Percentiles rank a stretch among this genome's conserved stretches.
Conservation (phyloP, 202 grass and related monocot genomes). For the Panicum hallii region DNA sequence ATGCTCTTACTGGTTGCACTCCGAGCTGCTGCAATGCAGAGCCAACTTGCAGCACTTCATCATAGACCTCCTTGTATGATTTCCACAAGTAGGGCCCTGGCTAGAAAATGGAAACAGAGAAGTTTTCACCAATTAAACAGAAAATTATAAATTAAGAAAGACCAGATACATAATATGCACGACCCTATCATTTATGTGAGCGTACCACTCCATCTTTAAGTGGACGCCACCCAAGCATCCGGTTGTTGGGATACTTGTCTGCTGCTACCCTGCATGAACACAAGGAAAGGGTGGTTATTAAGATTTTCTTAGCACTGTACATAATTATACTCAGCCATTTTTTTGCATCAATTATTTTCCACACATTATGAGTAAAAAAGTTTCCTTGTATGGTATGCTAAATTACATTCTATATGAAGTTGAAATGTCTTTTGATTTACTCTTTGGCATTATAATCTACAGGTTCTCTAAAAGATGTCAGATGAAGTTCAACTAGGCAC, state of each 20-base stretch:
- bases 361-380: background rate
- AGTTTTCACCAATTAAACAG: conserved; percentile 28
- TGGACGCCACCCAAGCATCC: conserved; percentile 97
- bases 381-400: background rate
- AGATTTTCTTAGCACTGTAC: background rate
- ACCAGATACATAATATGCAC: conserved; percentile 13
- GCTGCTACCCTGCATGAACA: conserved; percentile 67
- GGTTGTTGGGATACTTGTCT: conserved; percentile 78
- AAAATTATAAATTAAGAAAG: background rate
- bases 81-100: conserved; percentile 91
- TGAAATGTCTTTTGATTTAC: conserved; percentile 4
- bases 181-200: conserved; percentile 14
- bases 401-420: conserved; percentile 11
- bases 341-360: background rate
- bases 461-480: conserved; percentile 10
- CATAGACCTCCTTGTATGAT: conserved; percentile 90
- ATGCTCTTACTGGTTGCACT: conserved; percentile 66
- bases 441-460: background rate
- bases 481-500: background rate
- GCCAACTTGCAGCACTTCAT: conserved; percentile 78
- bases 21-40: conserved; percentile 75
- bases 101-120: conserved; percentile 48
- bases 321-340: conserved; percentile 13
- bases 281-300: background rate
- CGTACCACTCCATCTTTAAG: conserved; percentile 78